phyloP scores from a whole-genome alignment of 1,284 basidiomycete species.

The Earliella scabrosa region DNA sequence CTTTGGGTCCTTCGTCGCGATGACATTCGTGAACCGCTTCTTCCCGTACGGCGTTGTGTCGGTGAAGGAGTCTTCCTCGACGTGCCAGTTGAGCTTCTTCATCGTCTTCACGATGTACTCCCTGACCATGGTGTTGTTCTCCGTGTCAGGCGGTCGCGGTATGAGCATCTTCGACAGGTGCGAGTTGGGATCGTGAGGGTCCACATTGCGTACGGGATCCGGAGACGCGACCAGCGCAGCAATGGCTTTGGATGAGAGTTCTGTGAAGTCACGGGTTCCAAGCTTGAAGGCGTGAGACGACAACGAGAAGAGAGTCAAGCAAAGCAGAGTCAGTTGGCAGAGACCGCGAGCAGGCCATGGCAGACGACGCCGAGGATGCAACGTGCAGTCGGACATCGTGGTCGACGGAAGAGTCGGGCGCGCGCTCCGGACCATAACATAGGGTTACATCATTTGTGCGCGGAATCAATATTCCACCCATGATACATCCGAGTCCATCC shows the following conservation, averaged over 20 bases:
- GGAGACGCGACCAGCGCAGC: slow-evolving; percentile 52
- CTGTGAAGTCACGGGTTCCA: slow-evolving; percentile 41
- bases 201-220: slow-evolving; percentile 70
- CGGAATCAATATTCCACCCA: neutral
- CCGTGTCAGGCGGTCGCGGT: slow-evolving; percentile 75
- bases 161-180: slow-evolving; percentile 85
- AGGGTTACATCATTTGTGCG: slow-evolving; percentile 9
- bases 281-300: slow-evolving; percentile 24
- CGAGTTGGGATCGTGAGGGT: slow-evolving; percentile 64
- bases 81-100: slow-evolving; percentile 78
- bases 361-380: neutral
- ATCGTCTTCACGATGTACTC: slow-evolving; percentile 77
- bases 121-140: slow-evolving; percentile 79
- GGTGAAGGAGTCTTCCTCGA: slow-evolving; percentile 83
- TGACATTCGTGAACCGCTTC: slow-evolving; percentile 87
- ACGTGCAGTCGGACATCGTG: slow-evolving; percentile 14
- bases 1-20: slow-evolving; percentile 92
- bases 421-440: slow-evolving; percentile 9
- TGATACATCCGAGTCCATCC: too few relatives aligned
- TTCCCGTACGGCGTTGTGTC: slow-evolving; percentile 84
- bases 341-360: slow-evolving; percentile 3
- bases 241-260: slow-evolving; percentile 58
- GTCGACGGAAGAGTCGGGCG: slow-evolving; percentile 5
- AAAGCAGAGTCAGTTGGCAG: slow-evolving; percentile 7
- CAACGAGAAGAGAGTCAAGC: slow-evolving; percentile 4